These are phyloP conservation scores for Collybia sordida DNA, from an alignment of 768 basidiomycete genomes.

Conservation along the genomic window DNA sequence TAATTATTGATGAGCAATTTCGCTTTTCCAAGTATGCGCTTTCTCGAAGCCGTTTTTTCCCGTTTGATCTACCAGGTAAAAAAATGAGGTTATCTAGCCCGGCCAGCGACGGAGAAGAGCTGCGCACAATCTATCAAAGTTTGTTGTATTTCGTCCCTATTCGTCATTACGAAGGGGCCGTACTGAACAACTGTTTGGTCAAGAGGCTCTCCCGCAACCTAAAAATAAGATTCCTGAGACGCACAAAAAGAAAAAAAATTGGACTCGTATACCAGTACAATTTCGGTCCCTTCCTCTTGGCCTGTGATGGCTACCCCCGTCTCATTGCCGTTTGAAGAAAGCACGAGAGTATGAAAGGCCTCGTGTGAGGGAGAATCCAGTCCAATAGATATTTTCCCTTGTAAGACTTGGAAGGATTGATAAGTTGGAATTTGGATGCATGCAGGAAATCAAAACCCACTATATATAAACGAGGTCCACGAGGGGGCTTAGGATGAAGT, in stretches of 20 bases:
- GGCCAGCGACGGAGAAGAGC: neutral
- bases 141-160: slow-evolving; percentile 73
- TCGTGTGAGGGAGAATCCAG: slow-evolving; percentile 40
- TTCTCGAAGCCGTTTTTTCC: slow-evolving; percentile 90
- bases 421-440: neutral
- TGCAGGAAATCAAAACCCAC: slow-evolving; percentile 38
- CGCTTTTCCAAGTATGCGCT: slow-evolving; percentile 83
- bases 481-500: slow-evolving; percentile 50
- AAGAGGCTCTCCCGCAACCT: slow-evolving; percentile 87
- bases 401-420: slow-evolving; percentile 46
- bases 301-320: slow-evolving; percentile 70
- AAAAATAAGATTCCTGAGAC: neutral
- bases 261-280: slow-evolving; percentile 62
- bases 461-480: slow-evolving; percentile 90
- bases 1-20: slow-evolving; percentile 57
- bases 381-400: slow-evolving; percentile 67
- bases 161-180: slow-evolving; percentile 87
- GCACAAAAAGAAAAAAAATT: slow-evolving; percentile 1
- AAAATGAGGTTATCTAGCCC: slow-evolving; percentile 4
- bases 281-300: slow-evolving; percentile 60
- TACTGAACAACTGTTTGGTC: slow-evolving; percentile 88
- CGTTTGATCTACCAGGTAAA: slow-evolving; percentile 51
- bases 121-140: slow-evolving; percentile 78
- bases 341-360: slow-evolving; percentile 79
- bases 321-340: slow-evolving; percentile 59